These are phyloP conservation scores for Phytophthora citrophthora DNA, from an alignment of 352 stramenopile species.

Conservation along the genomic window DNA sequence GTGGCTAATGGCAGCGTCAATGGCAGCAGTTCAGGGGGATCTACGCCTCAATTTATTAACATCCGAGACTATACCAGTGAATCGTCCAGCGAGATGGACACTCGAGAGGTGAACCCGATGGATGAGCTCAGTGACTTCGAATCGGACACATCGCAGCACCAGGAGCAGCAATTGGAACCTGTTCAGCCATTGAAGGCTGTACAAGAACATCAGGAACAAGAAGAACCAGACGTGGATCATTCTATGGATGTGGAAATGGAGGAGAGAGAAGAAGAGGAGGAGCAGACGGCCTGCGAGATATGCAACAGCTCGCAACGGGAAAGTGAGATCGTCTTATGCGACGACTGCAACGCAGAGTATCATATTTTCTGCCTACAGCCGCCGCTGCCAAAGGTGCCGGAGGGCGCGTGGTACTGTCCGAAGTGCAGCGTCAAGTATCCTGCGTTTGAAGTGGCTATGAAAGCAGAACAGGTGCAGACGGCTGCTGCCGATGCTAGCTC, in stretches of 20 bases:
- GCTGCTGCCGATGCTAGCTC: not conserved
- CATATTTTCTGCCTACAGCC: constrained; percentile 69
- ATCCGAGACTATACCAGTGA: constrained; percentile 43
- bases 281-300: constrained; percentile 44
- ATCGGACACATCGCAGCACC: constrained; percentile 14
- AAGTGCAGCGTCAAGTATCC: constrained; percentile 33
- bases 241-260: constrained; percentile 39
- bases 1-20: not conserved
- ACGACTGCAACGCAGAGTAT: constrained; percentile 63
- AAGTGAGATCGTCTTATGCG: constrained; percentile 57
- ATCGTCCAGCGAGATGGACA: constrained; percentile 59
- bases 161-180: not conserved
- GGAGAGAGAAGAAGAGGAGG: not conserved
- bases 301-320: constrained; percentile 52
- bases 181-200: constrained; percentile 1
- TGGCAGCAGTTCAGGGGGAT: not conserved
- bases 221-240: constrained; percentile 7
- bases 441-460: constrained; percentile 12
- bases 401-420: constrained; percentile 66
- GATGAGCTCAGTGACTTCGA: constrained; percentile 74
- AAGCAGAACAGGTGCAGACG: constrained; percentile 20
- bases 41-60: constrained; percentile 37
- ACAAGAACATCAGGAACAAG: not conserved
- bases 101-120: constrained; percentile 62
- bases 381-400: constrained; percentile 47